Base-by-base conservation (phyloP, 768 basidiomycete genomes). In the Boletus eberwhitei region DNA sequence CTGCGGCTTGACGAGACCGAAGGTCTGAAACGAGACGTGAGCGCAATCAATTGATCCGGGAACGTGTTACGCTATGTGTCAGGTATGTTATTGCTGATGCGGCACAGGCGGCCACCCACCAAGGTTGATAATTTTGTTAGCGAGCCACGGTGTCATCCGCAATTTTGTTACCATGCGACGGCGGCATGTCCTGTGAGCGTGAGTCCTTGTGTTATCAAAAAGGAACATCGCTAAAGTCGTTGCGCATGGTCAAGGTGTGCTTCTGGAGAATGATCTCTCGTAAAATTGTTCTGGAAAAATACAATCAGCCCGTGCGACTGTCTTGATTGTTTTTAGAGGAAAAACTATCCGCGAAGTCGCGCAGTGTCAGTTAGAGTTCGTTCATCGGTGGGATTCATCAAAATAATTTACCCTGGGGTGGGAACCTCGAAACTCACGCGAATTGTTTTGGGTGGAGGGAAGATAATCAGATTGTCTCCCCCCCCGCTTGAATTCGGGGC, bases 381-480 rank as follows among this genome's bases (percentile, higher is more conserved):
- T 36, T 34, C 34, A 22, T 17, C 22, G 26, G 29, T 42, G 31
- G 35, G 8, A 38, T 17, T 8, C 16, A 2, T 43, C 26, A 40
- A 46, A 62, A 50, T 19, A 24, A 38, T 24, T 34, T 24, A 45
- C 35, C 57, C 13, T 45, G 36, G 31, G 35, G n/a, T 50, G 22
- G 34, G 32, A 51, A 29, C 24, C 13, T 39, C n/a, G 3, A 13
- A 13, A 32, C 41, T 26, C 38, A 34, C 22, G 32, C n/a, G 24
- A 19, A 17, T 37, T 14, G 2, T 17, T 13, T 19, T 17, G 14
- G 6, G 17, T 24, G 49, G 2, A 29, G 6, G 13, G 13, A 44
- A 19, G 14, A 34, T 4, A 14, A 9, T 16, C 32, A 14, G 19
- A 41, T 37, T 8, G 29, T 40, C 21, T n/a, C 14, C n/a, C 52